Percentiles rank a stretch among this genome's conserved stretches.
phyloP scores from a whole-genome alignment of 2,329 filamentous ascomycete genomes.

The Colletotrichum sp. region DNA sequence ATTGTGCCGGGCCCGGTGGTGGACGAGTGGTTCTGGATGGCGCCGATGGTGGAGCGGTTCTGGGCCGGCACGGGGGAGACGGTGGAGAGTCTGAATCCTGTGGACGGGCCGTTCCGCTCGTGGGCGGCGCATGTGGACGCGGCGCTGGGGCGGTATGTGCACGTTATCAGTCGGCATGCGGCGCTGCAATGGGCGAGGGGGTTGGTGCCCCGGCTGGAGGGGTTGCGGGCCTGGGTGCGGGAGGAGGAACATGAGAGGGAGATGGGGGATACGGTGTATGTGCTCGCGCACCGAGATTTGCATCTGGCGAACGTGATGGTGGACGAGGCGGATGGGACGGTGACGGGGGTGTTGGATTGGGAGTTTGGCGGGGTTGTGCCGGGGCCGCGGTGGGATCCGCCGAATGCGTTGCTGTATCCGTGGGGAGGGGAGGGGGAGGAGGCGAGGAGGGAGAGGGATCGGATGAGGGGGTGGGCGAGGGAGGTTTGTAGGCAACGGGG shows the following conservation, averaged over 20 bases:
- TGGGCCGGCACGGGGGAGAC: slow-evolving; percentile 28
- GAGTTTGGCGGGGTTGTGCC: slow-evolving; percentile 31
- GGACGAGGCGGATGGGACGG: slow-evolving; percentile 32
- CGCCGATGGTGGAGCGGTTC: slow-evolving; percentile 30
- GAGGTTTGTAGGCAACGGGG: neutral
- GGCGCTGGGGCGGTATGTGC: slow-evolving; percentile 32
- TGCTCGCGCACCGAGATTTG: slow-evolving; percentile 42
- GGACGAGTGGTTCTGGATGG: slow-evolving; percentile 42
- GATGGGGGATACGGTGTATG: slow-evolving; percentile 26
- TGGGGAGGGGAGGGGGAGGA: neutral
- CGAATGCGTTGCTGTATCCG: neutral
- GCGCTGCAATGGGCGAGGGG: slow-evolving; percentile 33
- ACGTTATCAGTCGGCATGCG: slow-evolving; percentile 22
- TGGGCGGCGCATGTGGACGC: slow-evolving; percentile 33
- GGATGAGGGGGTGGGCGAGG: neutral
- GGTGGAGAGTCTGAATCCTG: slow-evolving; percentile 30
- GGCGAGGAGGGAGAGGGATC: neutral
- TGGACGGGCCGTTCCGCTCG: slow-evolving; percentile 32
- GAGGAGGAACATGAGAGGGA: slow-evolving; percentile 4
- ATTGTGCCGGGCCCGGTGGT: slow-evolving; percentile 29
- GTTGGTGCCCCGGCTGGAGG: slow-evolving; percentile 29
- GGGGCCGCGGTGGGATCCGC: slow-evolving; percentile 1
- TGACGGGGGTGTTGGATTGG: slow-evolving; percentile 48
- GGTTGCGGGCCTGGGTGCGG: slow-evolving; percentile 33
- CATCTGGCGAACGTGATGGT: slow-evolving; percentile 44